Conservation (phyloP, 2,329 filamentous ascomycete genomes). For the Dryadomyces quercus-mongolicae region DNA sequence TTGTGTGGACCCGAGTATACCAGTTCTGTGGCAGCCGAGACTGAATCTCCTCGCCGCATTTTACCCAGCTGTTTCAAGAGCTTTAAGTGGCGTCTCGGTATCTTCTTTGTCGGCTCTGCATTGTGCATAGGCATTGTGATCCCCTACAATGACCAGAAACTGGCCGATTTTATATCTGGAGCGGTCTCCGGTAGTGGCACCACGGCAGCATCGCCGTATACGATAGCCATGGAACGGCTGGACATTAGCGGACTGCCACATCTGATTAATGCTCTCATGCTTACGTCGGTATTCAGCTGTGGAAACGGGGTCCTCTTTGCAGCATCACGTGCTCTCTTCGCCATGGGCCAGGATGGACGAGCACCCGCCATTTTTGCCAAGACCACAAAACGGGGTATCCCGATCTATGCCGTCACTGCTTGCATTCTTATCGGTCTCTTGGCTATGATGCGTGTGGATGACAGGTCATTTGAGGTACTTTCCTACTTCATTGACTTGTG, state of each 20-base stretch:
- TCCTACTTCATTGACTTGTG: constrained; percentile 48
- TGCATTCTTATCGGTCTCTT: constrained; percentile 50
- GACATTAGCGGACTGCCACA: constrained; percentile 39
- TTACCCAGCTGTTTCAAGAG: constrained; percentile 54
- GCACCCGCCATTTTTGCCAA: constrained; percentile 25
- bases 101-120: constrained; percentile 57
- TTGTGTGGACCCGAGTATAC: constrained; percentile 28
- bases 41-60: constrained; percentile 42
- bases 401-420: constrained; percentile 47
- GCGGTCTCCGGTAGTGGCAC: constrained; percentile 32
- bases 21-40: constrained; percentile 35
- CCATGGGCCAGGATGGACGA: constrained; percentile 44
- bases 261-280: constrained; percentile 48
- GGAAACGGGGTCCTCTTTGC: constrained; percentile 52
- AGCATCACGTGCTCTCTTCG: constrained; percentile 46
- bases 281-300: constrained; percentile 46
- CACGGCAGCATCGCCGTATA: constrained; percentile 41
- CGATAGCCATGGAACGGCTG: constrained; percentile 44
- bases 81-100: constrained; percentile 52
- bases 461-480: constrained; percentile 40
- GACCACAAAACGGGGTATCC: constrained; percentile 45
- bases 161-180: constrained; percentile 32
- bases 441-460: constrained; percentile 48
- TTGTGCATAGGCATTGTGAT: constrained; percentile 50
- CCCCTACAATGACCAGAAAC: constrained; percentile 42